These are phyloP conservation scores for Curvularia sp. DNA, from an alignment of 2,329 filamentous ascomycete genomes.

Conservation along the genomic window DNA sequence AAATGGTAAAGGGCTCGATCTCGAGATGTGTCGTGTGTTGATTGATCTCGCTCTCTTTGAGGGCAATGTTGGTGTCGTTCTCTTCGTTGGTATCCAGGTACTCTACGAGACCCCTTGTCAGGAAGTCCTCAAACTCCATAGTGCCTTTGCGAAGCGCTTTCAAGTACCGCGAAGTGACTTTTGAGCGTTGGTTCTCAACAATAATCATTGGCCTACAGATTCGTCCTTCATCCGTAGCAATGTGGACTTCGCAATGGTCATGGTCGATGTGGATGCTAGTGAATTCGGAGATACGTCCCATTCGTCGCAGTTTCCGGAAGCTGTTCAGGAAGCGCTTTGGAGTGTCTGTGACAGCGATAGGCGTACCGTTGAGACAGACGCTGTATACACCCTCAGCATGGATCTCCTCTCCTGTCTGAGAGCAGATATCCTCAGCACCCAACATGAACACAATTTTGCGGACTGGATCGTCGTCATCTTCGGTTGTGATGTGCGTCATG, in stretches of 20 bases:
- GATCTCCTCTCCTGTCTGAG: slow-evolving; percentile 83
- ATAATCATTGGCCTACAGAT: slow-evolving; percentile 97
- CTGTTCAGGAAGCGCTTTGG: slow-evolving; percentile 85
- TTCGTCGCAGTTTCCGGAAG: slow-evolving; percentile 86
- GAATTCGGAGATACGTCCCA: slow-evolving; percentile 92
- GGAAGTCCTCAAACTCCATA: slow-evolving; percentile 91
- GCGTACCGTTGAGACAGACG: slow-evolving; percentile 95
- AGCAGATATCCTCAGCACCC: slow-evolving; percentile 82
- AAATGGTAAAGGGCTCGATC: slow-evolving; percentile 96
- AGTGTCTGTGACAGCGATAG: slow-evolving; percentile 82
- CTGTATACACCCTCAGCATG: slow-evolving; percentile 85
- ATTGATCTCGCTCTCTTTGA: slow-evolving; percentile 85
- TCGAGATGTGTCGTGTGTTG: slow-evolving; percentile 90
- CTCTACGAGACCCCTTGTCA: slow-evolving; percentile 88
- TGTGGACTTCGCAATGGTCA: slow-evolving; percentile 88
- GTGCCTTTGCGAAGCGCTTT: slow-evolving; percentile 82
- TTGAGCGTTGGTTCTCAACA: slow-evolving; percentile 85
- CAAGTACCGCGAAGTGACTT: slow-evolving; percentile 79
- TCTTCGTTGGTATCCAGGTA: slow-evolving; percentile 99
- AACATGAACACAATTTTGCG: slow-evolving; percentile 85
- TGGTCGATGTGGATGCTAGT: slow-evolving; percentile 96
- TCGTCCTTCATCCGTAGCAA: slow-evolving; percentile 95
- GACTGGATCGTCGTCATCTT: slow-evolving; percentile 91
- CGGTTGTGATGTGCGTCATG: slow-evolving; percentile 99
- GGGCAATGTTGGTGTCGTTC: slow-evolving; percentile 91